A percentile compares a stretch with the other conserved stretches of the same genome.
phyloP scores from a whole-genome alignment of 1,139 yeast species.

The Suhomyces choctaworum region DNA sequence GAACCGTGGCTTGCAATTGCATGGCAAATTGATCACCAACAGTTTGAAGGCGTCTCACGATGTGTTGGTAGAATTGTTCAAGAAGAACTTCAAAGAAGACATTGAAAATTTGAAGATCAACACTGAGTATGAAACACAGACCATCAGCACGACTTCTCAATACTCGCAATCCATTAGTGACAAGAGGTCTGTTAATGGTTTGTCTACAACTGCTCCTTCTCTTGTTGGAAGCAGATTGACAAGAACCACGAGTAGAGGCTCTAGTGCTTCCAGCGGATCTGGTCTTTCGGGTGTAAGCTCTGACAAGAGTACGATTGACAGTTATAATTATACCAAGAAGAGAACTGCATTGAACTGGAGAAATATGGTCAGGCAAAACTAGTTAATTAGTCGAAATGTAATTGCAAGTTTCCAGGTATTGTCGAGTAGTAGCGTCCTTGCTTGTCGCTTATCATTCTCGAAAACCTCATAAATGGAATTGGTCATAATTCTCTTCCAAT shows the following conservation, averaged over 20 bases:
- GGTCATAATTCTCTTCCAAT: too few relatives aligned
- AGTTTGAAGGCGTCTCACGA: constrained; percentile 63
- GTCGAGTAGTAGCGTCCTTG: too few relatives aligned
- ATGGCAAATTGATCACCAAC: constrained; percentile 64
- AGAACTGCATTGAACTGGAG: constrained; percentile 54
- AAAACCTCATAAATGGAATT: too few relatives aligned
- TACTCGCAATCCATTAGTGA: constrained; percentile 17
- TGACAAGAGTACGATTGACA: constrained; percentile 19
- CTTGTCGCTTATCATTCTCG: too few relatives aligned
- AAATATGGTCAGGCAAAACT: constrained; percentile 16
- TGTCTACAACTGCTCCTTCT: constrained; percentile 16
- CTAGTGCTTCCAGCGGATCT: constrained; percentile 33
- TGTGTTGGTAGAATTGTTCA: constrained; percentile 62
- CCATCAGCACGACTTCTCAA: constrained; percentile 24
- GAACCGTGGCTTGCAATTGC: constrained; percentile 66
- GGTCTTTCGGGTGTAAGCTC: constrained; percentile 28
- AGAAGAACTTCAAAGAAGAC: constrained; percentile 69
- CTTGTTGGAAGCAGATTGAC: constrained; percentile 28
- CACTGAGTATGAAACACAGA: constrained; percentile 36
- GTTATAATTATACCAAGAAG: constrained; percentile 26
- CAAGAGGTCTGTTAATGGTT: constrained; percentile 22
- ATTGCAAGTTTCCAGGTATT: too few relatives aligned
- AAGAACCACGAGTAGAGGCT: constrained; percentile 33
- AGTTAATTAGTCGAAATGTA: too few relatives aligned
- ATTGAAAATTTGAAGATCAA: constrained; percentile 44